A percentile compares a stretch with the other conserved stretches of the same genome.
phyloP scores from a whole-genome alignment of 129 eudicot genomes.

The Centaurea solstitialis region DNA sequence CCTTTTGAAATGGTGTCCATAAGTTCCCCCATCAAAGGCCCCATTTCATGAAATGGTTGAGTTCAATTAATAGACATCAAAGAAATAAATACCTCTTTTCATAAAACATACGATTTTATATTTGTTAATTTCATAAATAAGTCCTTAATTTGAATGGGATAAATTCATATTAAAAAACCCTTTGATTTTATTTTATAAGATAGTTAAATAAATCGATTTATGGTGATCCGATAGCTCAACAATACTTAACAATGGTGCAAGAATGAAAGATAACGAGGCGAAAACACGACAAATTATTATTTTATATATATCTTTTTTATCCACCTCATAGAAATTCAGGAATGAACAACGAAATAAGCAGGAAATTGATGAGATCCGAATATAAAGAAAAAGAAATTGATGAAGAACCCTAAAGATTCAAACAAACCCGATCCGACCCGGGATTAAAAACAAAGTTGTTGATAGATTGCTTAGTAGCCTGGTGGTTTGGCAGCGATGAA shows the following conservation, averaged over 20 bases:
- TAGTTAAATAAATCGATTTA: background rate
- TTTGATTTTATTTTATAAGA: background rate
- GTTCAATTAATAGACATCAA: background rate
- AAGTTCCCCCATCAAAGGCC: background rate
- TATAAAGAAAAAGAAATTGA: conserved; percentile 12
- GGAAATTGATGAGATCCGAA: conserved; percentile 8
- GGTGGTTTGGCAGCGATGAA: conserved; percentile 65
- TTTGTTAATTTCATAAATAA: background rate
- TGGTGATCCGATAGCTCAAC: background rate
- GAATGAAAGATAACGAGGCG: background rate
- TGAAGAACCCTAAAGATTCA: conserved; percentile 31
- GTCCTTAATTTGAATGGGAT: background rate
- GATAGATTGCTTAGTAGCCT: conserved; percentile 31
- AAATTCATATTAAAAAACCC: background rate
- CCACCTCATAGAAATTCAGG: conserved; percentile 29
- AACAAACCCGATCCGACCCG: conserved; percentile 24
- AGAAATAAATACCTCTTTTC: no score
- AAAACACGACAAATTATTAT: conserved; percentile 9
- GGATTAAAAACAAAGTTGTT: conserved; percentile 21
- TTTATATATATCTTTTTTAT: conserved; percentile 28
- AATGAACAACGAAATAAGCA: conserved; percentile 20
- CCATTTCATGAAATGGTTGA: background rate
- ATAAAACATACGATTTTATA: background rate
- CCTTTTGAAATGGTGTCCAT: conserved; percentile 8
- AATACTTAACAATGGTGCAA: background rate